phyloP scores from a whole-genome alignment of 2,329 filamentous ascomycete genomes.

The Thielaviopsis punctulata region DNA sequence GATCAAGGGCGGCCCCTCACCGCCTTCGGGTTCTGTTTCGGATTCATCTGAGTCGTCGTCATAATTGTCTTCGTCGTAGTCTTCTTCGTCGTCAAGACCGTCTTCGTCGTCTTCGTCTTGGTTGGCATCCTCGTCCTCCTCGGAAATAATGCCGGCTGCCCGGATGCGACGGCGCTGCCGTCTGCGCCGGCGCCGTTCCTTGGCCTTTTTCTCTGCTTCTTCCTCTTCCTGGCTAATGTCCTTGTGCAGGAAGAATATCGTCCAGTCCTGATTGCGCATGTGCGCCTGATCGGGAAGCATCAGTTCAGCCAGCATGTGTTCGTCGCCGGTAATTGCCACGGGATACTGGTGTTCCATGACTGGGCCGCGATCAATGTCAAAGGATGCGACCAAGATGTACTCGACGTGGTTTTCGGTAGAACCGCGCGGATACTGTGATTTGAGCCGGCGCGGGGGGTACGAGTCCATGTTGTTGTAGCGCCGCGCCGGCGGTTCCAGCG shows the following conservation, averaged over 20 bases:
- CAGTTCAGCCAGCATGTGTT: slow-evolving; percentile 93
- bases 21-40: slow-evolving; percentile 48
- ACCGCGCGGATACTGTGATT: slow-evolving; percentile 60
- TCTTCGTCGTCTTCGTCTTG: slow-evolving; percentile 28
- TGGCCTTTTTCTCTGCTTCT: slow-evolving; percentile 48
- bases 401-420: slow-evolving; percentile 85
- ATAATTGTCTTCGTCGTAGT: slow-evolving; percentile 35
- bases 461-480: slow-evolving; percentile 32
- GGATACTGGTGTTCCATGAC: slow-evolving; percentile 99
- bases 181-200: slow-evolving; percentile 32
- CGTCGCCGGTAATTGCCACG: slow-evolving; percentile 84
- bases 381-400: slow-evolving; percentile 92
- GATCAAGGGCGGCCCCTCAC: slow-evolving; percentile 78
- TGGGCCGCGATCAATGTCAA: slow-evolving; percentile 88
- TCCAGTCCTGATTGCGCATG: slow-evolving; percentile 92
- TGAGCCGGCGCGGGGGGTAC: slow-evolving; percentile 38
- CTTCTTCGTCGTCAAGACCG: slow-evolving; percentile 27
- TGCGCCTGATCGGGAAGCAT: slow-evolving; percentile 98
- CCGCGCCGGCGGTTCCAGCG: slow-evolving; percentile 28
- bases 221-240: slow-evolving; percentile 75
- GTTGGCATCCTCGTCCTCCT: slow-evolving; percentile 26
- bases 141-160: slow-evolving; percentile 30
- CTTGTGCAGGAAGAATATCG: slow-evolving; percentile 96
- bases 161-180: slow-evolving; percentile 34
- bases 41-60: slow-evolving; percentile 35